Percentiles rank a stretch among this genome's conserved stretches.
These are phyloP conservation scores for Xylariaceae sp. DNA, from an alignment of 2,329 filamentous ascomycete species.

Conservation along the genomic window DNA sequence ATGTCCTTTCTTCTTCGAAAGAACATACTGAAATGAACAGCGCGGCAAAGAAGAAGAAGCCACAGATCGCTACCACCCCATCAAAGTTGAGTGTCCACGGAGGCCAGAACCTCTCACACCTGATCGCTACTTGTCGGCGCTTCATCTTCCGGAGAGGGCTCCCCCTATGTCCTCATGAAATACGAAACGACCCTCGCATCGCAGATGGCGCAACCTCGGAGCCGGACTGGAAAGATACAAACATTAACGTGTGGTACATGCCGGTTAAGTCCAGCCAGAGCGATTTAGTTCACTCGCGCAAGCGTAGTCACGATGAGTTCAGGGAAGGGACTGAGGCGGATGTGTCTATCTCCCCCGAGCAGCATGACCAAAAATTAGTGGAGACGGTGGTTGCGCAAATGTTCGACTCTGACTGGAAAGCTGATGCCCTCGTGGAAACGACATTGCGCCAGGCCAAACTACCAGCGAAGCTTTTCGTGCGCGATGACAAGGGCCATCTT, in stretches of 20 bases:
- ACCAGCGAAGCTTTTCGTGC: constrained; percentile 73
- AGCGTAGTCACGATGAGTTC: constrained; percentile 55
- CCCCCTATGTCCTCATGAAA: constrained; percentile 74
- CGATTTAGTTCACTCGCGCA: constrained; percentile 36
- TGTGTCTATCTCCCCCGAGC: constrained; percentile 32
- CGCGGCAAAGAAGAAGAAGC: constrained; percentile 44
- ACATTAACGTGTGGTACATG: constrained; percentile 85
- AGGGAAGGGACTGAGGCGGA: constrained; percentile 14
- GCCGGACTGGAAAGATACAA: constrained; percentile 77
- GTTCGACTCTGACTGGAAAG: constrained; percentile 78
- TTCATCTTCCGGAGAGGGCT: constrained; percentile 89
- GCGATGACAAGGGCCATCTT: constrained; percentile 69
- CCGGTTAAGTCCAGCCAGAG: constrained; percentile 52
- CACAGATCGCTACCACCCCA: constrained; percentile 33
- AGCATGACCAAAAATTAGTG: constrained; percentile 56
- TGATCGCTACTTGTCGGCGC: constrained; percentile 78
- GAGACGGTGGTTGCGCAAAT: constrained; percentile 72
- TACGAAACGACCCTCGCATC: constrained; percentile 53
- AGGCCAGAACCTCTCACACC: constrained; percentile 78
- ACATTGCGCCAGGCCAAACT: constrained; percentile 69
- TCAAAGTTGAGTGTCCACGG: constrained; percentile 72
- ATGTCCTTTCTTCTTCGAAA: constrained; percentile 59
- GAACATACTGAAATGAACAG: constrained; percentile 50
- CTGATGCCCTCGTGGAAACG: constrained; percentile 72
- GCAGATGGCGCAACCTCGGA: constrained; percentile 51